Evolutionary conservation across 345 rosid species (phyloP), one percentile per base, ranked within the genome.

Genomic region (Adansonia digitata): DNA sequence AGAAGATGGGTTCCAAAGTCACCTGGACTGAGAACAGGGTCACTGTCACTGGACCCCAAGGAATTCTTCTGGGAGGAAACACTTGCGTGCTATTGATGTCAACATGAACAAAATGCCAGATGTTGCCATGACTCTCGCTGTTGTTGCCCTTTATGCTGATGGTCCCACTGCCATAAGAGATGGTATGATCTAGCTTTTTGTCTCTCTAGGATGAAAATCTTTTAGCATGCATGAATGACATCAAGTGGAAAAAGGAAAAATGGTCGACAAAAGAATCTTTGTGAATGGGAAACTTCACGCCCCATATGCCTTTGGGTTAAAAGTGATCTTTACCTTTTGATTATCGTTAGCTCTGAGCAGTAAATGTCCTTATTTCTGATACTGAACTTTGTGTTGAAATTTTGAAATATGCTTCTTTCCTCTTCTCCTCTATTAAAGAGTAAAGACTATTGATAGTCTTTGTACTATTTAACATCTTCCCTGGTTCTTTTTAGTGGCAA

Each of bases 91-190:
- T 62, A 75, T 95, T 75, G 99, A 93, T 70, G 94, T 95, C 52
- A 88, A 95, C 89, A 93, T 93, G 99, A 93, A 95, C 89, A 95
- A 95, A 88, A 95, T 95, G 98, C 98, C 98, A 42, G 98, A 94
- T 75, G 98, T 91, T 74, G 98, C 98, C 71, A 91, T 94, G 98
- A 94, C 98, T 61, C 92, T 94, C 60, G 97, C 98, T 2, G 98
- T 94, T 43, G 97, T 90, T 82, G 98, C 98, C 5, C 94, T 92
- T 74, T 92, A 86, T 59, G 97, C 97, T 9, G 91, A 94, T 75
- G 97, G 98, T 76, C 96, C 95, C 76, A 92, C 98, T 55, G 86
- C 97, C 82, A 94, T 94, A 73, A 87, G 97, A 87, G 98, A 93
- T 59, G 99, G 98, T 95, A 86, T 60, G 73, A 45, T 76, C 52